A percentile compares a stretch with the other conserved stretches of the same genome.
Evolutionary conservation across 805 yeast species (phyloP).

Genomic region (Kodamaea hsintzibuensis): DNA sequence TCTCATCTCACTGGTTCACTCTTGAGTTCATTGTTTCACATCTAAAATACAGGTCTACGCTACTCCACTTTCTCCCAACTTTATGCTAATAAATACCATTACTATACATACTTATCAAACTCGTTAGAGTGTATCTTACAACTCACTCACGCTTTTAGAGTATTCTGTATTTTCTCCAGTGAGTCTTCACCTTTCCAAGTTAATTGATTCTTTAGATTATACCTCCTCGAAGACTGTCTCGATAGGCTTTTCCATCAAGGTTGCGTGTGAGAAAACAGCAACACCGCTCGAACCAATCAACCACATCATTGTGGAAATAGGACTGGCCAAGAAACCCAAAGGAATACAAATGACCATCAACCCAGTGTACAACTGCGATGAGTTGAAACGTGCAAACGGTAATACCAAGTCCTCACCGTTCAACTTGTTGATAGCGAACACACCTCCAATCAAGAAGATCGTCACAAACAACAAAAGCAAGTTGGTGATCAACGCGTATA

Average conservation of each 20-base stretch:
- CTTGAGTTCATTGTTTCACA: too few species aligned
- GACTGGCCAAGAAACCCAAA: conserved; percentile 83
- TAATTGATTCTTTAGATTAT: conserved; percentile 12
- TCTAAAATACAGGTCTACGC: too few species aligned
- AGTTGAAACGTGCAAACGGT: conserved; percentile 69
- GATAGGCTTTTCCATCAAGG: conserved; percentile 90
- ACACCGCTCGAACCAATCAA: conserved; percentile 82
- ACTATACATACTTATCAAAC: background rate
- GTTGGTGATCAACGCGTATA: conserved; percentile 88
- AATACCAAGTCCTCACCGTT: conserved; percentile 81
- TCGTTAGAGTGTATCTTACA: background rate
- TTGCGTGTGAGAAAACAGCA: conserved; percentile 80
- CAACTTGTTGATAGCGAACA: conserved; percentile 74
- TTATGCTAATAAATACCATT: background rate
- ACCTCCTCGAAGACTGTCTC: conserved; percentile 88
- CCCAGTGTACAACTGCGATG: conserved; percentile 82
- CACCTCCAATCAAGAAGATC: conserved; percentile 66
- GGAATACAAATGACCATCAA: conserved; percentile 76
- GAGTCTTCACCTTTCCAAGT: background rate
- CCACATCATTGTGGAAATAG: conserved; percentile 90
- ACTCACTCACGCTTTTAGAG: background rate
- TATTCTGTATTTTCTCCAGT: background rate
- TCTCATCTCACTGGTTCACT: too few species aligned
- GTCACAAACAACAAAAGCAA: conserved; percentile 81
- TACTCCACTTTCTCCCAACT: too few species aligned